Conservation (phyloP, 495 filamentous ascomycete genomes). For the Xylaria castorea region DNA sequence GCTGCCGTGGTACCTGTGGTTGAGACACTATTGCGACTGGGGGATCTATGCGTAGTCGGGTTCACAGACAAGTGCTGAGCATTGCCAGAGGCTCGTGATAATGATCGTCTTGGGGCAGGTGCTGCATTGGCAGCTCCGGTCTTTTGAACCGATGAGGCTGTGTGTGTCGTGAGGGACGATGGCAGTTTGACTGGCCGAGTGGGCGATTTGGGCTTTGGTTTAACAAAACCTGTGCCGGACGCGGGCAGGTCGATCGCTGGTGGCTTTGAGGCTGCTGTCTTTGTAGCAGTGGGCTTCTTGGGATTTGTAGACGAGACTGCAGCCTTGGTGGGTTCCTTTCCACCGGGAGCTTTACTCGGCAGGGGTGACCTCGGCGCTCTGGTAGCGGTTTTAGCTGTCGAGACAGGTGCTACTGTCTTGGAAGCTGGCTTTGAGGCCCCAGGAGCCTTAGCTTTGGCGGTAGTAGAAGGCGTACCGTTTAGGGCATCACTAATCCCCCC, state of each 20-base stretch:
- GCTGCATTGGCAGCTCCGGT: conserved; percentile 38
- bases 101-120: conserved; percentile 42
- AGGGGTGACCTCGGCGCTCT: conserved; percentile 49
- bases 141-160: conserved; percentile 66
- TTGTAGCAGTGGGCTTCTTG: conserved; percentile 35
- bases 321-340: conserved; percentile 43
- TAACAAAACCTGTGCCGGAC: conserved; percentile 53
- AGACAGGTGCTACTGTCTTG: conserved; percentile 40
- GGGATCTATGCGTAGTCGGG: conserved; percentile 43
- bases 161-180: conserved; percentile 66
- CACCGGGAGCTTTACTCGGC: conserved; percentile 40
- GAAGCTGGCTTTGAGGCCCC: conserved; percentile 33
- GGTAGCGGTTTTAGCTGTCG: conserved; percentile 46
- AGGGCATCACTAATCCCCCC: conserved; percentile 25
- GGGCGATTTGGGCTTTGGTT: conserved; percentile 69
- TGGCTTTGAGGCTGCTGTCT: conserved; percentile 38
- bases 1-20: conserved; percentile 33
- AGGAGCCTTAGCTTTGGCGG: conserved; percentile 28
- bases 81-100: conserved; percentile 46
- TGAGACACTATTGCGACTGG: conserved; percentile 55
- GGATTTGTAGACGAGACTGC: conserved; percentile 39
- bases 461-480: conserved; percentile 26
- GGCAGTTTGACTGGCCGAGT: conserved; percentile 68
- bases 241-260: conserved; percentile 43
- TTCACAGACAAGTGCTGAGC: conserved; percentile 32